phyloP scores from a whole-genome alignment of 305 asterid species.

The Fraxinus nigra region DNA sequence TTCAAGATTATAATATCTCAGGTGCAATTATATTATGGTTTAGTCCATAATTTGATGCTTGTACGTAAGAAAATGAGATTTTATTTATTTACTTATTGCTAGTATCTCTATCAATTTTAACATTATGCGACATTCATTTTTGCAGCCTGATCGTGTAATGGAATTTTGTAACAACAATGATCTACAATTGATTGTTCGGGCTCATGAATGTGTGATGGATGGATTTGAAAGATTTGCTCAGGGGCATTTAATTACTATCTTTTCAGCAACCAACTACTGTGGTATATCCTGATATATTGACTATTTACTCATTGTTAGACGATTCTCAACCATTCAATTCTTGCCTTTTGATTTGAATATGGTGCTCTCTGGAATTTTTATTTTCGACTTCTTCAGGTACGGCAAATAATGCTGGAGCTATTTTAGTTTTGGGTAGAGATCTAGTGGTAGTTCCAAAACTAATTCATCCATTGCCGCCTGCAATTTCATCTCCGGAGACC shows the following conservation, averaged over 20 bases:
- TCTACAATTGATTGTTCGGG: slow-evolving; percentile 94
- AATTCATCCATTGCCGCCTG: slow-evolving; percentile 95
- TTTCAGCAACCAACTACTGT: slow-evolving; percentile 97
- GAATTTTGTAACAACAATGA: slow-evolving; percentile 96
- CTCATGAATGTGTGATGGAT: slow-evolving; percentile 99
- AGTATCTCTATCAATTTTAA: background rate
- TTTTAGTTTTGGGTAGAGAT: slow-evolving; percentile 98
- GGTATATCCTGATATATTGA: slow-evolving; percentile 46
- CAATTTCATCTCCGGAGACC: slow-evolving; percentile 84
- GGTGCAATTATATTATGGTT: background rate
- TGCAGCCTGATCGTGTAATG: slow-evolving; percentile 99
- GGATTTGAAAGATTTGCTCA: slow-evolving; percentile 99
- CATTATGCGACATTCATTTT: slow-evolving; percentile 7
- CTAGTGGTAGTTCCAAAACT: slow-evolving; percentile 97
- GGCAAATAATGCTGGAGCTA: slow-evolving; percentile 99
- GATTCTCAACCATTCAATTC: background rate
- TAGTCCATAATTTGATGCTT: slow-evolving; percentile 2
- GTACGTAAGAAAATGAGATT: background rate
- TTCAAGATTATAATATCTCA: background rate
- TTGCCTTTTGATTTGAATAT: background rate
- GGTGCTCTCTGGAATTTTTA: background rate
- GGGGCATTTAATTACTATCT: slow-evolving; percentile 93
- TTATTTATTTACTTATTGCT: background rate
- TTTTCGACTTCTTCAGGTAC: slow-evolving; percentile 54
- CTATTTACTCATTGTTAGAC: background rate